Conservation (phyloP, 106 monocot species). For the Dendrobium officinale region DNA sequence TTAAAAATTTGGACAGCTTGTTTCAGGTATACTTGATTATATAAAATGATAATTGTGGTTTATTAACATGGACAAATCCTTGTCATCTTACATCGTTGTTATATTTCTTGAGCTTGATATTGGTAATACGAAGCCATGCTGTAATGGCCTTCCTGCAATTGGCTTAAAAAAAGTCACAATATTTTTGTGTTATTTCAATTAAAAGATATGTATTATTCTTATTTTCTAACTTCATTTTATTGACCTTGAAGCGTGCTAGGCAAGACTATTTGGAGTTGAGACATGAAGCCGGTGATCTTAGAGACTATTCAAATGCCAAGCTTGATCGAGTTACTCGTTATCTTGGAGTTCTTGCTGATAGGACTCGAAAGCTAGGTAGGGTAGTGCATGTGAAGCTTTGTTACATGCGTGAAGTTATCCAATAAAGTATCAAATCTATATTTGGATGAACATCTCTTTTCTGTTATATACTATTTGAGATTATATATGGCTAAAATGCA, state of each 20-base stretch:
- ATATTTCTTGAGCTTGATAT: too few species aligned
- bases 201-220: too few species aligned
- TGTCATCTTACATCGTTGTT: background rate
- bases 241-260: conserved; percentile 51
- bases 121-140: background rate
- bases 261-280: conserved; percentile 85
- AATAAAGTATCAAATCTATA: background rate
- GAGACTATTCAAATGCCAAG: conserved; percentile 90
- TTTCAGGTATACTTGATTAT: too few species aligned
- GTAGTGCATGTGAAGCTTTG: background rate
- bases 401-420: background rate
- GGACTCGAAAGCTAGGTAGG: conserved; percentile 81
- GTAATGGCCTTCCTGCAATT: background rate
- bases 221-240: background rate
- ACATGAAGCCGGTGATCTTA: conserved; percentile 85
- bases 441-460: background rate
- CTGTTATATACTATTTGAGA: background rate
- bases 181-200: too few species aligned
- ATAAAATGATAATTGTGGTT: background rate
- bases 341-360: conserved; percentile 91
- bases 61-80: background rate
- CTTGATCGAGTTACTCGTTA: conserved; percentile 89
- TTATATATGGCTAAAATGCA: background rate
- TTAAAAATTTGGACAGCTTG: background rate
- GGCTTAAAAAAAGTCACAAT: background rate